Percentiles rank a stretch among this genome's conserved stretches.
These are phyloP conservation scores for Eucalyptus viminalis DNA, from an alignment of 345 rosid genomes.

Conservation along the genomic window DNA sequence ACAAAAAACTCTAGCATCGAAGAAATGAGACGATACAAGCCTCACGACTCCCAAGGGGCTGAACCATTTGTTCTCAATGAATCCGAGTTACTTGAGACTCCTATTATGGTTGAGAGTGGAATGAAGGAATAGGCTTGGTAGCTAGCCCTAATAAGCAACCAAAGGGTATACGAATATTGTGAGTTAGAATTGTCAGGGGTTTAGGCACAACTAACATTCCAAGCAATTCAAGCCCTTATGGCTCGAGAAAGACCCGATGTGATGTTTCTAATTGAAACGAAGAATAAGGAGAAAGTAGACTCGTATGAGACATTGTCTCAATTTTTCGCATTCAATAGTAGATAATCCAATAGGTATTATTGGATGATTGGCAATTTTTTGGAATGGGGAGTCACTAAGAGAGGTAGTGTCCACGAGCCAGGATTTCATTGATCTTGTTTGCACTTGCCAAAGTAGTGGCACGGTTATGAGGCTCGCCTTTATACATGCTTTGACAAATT, in stretches of 20 bases:
- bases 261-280: no score
- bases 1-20: neutral
- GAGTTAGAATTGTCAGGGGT: rapidly evolving
- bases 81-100: neutral
- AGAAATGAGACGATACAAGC: neutral
- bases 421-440: neutral
- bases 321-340: neutral
- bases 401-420: neutral
- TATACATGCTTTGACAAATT: no score
- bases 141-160: neutral
- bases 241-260: neutral
- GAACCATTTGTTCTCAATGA: neutral
- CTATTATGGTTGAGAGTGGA: neutral
- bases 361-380: no score
- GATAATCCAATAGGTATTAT: neutral
- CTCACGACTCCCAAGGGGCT: neutral
- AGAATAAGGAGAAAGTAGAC: neutral
- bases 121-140: no score
- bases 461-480: no score
- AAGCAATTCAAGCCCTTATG: no score
- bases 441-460: neutral
- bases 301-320: neutral
- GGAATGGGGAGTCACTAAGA: neutral
- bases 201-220: rapidly evolving
- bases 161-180: no score